These are phyloP conservation scores for Oryza nivara DNA, from an alignment of 176 grass and related monocot species.

Conservation along the genomic window DNA sequence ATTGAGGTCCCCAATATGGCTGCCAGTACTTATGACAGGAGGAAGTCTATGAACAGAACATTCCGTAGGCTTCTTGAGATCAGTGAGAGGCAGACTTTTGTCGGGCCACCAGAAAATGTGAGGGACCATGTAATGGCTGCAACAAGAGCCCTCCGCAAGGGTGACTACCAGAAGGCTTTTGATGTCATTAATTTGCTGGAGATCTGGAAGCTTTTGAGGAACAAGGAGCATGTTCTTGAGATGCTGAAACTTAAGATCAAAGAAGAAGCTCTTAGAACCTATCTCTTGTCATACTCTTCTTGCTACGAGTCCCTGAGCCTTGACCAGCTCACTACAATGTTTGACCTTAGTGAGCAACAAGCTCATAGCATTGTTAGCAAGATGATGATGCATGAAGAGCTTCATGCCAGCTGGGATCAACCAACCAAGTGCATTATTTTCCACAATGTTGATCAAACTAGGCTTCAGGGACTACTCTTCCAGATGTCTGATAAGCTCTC, in stretches of 20 bases:
- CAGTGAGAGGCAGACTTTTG: slow-evolving; percentile 85
- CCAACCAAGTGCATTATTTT: slow-evolving; percentile 84
- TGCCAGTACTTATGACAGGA: slow-evolving; percentile 66
- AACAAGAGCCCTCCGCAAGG: slow-evolving; percentile 74
- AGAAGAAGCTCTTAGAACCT: slow-evolving; percentile 88
- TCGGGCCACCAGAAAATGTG: slow-evolving; percentile 90
- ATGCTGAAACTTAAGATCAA: slow-evolving; percentile 92
- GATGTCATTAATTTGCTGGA: slow-evolving; percentile 71
- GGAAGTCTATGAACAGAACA: slow-evolving; percentile 79
- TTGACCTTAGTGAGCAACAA: slow-evolving; percentile 71
- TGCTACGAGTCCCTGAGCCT: slow-evolving; percentile 80
- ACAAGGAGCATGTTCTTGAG: slow-evolving; percentile 72
- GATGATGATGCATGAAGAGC: slow-evolving; percentile 95
- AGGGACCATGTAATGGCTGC: slow-evolving; percentile 94
- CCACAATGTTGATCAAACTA: slow-evolving; percentile 89
- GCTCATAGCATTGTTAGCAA: slow-evolving; percentile 84
- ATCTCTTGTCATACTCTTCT: slow-evolving; percentile 77
- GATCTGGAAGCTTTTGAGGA: slow-evolving; percentile 88
- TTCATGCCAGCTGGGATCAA: slow-evolving; percentile 92
- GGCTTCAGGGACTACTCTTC: slow-evolving; percentile 87
- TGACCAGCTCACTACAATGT: slow-evolving; percentile 80
- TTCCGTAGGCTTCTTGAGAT: slow-evolving; percentile 94
- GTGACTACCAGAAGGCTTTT: slow-evolving; percentile 76
- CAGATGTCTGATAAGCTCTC: slow-evolving; percentile 90
- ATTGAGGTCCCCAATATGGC: slow-evolving; percentile 94